Base-by-base conservation (phyloP, 805 yeast species). In the Lipomyces kockii region DNA sequence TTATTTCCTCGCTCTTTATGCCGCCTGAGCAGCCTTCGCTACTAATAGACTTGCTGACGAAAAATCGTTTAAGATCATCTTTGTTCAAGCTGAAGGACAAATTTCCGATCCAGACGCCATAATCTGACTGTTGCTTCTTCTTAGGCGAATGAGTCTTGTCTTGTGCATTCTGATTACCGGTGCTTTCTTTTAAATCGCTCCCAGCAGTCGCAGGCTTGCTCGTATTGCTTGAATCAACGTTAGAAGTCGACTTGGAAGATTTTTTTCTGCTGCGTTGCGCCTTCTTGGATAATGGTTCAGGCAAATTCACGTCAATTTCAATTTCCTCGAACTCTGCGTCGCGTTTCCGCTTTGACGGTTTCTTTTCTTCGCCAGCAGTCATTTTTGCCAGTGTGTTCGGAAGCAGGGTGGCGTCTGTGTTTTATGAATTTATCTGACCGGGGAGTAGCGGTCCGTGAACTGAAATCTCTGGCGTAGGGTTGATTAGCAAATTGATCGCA, bases 61-160 rank as follows among this genome's bases (percentile, higher is more conserved):
- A 78, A 71, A 89, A 92, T 63, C 87, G 83, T 14, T 81, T 80
- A 43, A 95, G 75, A 70, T 92, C 96, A 46, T 89, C 94, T 73
- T 84, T 87, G 0, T 88, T 83, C 4, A 97, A 91, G 62, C 91
- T 95, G 74, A 89, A 95, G 0, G 97, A 84, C 70, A 95, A 79
- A 77, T 95, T 95, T 55, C 99, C 99, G 58, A 95, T 85, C 99
- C 99, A 95, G 46, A 92, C 95, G 57, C 96, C 96, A 74, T 80
- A 85, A 63, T 83, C 85, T 3, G 88, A 83, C 75, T 59, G 74
- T 17, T 75, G 66, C 63, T 57, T 72, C 77, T n/a, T 74, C 76
- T 22, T 74, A 80, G 32, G 74, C 76, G 29, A 70, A 74, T 37
- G 71, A 70, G 35, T 75, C 79, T 57, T 76, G 76, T 43, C 76